Base-by-base conservation (phyloP, 164 flowering plant species). In the Liriodendron chinense region DNA sequence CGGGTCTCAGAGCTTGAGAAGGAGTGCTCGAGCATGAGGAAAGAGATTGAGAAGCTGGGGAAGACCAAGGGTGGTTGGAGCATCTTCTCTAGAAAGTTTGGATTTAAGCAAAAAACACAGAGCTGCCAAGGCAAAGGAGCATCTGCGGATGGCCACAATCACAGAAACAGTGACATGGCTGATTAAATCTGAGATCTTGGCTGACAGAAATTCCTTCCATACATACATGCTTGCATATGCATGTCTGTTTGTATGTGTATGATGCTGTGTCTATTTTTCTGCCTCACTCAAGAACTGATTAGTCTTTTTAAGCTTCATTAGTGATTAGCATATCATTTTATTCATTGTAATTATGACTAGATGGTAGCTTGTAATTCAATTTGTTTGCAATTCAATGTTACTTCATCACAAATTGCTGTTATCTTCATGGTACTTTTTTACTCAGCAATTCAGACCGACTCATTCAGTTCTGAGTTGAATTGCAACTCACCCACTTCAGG, bases 1-100 rank as follows among this genome's bases (percentile, higher is more conserved):
- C 86, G 90, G 7, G 87, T 92, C 3, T 70, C 59, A 16, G 92
- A 87, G 78, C 92, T 92, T 6, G 94, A 90, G 74, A 88, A 88
- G 77, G 92, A 91, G 78, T 90, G 87, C 72, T 69, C 68, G 50
- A 79, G 65, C 77, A 91, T 91, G 89, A 90, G 76, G 75, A 76
- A 79, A 12, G 90, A 90, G 74, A 77, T 91, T 7, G 83, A 83
- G 68, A 90, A 85, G 81, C 67, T 89, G 69, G 82, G 78, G 13
- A 89, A 84, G 77, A 65, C 85, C 0, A 91, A 85, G 80, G 86
- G 85, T 69, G 77, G 82, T 69, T 89, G 92, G 94, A 88, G 72
- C 75, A 72, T 79, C 34, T 79, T 91, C 61, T 76, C 86, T 25
- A 85, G 71, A 61, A 82, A 20, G 69, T 76, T 86, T 24, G 76